Base-by-base conservation (phyloP, 306 rosid genomes). In the Vigna reflexopilosa region DNA sequence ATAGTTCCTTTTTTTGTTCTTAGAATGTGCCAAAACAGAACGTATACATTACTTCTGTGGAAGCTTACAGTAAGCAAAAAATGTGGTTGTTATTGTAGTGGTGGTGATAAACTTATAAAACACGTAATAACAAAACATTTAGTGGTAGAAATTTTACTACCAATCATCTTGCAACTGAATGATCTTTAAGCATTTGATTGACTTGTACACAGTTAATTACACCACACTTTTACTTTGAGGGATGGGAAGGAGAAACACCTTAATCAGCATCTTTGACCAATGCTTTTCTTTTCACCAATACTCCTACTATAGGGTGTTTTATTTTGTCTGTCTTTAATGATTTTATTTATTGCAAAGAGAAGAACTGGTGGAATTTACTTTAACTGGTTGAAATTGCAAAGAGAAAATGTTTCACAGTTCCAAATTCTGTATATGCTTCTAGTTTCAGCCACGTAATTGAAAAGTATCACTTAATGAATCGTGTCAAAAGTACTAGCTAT, bases 261-360 rank as follows among this genome's bases (percentile, higher is more conserved):
- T 36, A 59, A 50, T 42, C 56, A 76, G 62, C 34, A 44, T n/a
- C 59, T 67, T 72, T 76, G 70, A 61, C 72, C 32, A 72, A 14
- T 48, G 51, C 77, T 75, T 63, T 67, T 72, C 63, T 47, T 71
- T 63, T 45, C 66, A 74, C 69, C 47, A 36, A 52, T 17, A 50
- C 50, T 26, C 0, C 66, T 42, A 65, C 16, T 44, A 24, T 12
- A 34, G 56, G 65, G 24, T 50, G 30, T 75, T 28, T 24, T 49
- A 17, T 52, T 76, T 84, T 85, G 55, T 38, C 76, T 44, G 64
- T 58, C 72, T 81, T 30, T 49, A 75, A 49, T 51, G 28, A 30
- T 80, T 48, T 75, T 36, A 71, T 81, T 80, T 42, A 76, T 71
- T 77, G 82, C 83, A 72, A 56, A 28, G 62, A 36, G 57, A 54